Base-by-base conservation (phyloP, 768 basidiomycete genomes). In the Podaxis pistillaris region DNA sequence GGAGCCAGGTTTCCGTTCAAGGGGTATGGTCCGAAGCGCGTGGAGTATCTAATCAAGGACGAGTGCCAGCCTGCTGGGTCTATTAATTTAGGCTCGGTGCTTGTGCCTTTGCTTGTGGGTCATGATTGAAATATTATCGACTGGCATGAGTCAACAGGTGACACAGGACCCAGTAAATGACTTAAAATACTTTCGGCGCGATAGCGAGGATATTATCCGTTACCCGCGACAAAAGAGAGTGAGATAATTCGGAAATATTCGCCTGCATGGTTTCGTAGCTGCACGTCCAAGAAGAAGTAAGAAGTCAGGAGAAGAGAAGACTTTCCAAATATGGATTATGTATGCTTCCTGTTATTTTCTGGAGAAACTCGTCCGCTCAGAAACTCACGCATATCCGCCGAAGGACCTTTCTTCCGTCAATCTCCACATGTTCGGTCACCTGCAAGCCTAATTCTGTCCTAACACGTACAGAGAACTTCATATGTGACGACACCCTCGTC, bases 21-120 rank as follows among this genome's bases (percentile, higher is more conserved):
- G 44, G 44, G 19, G 17, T 15, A 46, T 22, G 44, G 17, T 4
- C 44, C 44, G 44, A 24, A 24, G 12, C 12, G 19, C 24, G 56
- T 62, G 56, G 47, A 62, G 59, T 54, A 62, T 47, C 26, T 22
- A 53, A 28, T 50, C 49, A 24, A 50, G 49, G 12, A 28, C 22
- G 19, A 13, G 11, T 13, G 13, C 49, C 49, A 50, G 15, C 12
- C 26, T 50, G 12, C 12, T 22, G 49, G 49, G 49, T 50, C 49
- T 11, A 50, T 50, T 28, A 50, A 50, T 46, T 46, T 50, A 50
- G 49, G 13, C 13, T 12, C 4, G 49, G 49, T 50, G 24, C 49
- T 50, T 50, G 24, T 50, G 49, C 44, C 44, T 46, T 46, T 17
- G 44, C 17, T n/a, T 46, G 44, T 46, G 40, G 15, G 19, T 46